These are phyloP conservation scores for Pythium monospermum DNA, from an alignment of 352 stramenopile species.

Conservation along the genomic window DNA sequence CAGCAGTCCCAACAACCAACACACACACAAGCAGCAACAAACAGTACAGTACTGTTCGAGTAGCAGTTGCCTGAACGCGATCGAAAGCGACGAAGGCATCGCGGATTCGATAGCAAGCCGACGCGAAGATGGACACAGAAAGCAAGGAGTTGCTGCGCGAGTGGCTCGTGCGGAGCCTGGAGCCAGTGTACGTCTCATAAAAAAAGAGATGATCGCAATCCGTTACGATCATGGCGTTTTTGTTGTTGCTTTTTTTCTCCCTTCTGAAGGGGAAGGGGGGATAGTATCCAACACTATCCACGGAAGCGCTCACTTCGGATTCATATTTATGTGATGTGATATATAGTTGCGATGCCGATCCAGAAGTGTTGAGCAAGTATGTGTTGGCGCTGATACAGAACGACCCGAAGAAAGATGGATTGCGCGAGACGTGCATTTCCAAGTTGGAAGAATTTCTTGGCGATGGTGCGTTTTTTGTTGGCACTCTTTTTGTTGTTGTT, in stretches of 20 bases:
- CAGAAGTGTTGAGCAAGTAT: slow-evolving; percentile 85
- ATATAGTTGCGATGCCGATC: slow-evolving; percentile 77
- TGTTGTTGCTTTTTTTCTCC: slow-evolving; percentile 1
- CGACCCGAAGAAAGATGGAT: slow-evolving; percentile 61
- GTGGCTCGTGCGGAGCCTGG: slow-evolving; percentile 80
- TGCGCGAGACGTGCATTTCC: slow-evolving; percentile 63
- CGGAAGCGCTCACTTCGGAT: background rate
- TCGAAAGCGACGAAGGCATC: background rate
- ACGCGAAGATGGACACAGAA: slow-evolving; percentile 56
- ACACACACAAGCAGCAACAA: background rate
- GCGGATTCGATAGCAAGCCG: too few species aligned
- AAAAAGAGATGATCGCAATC: too few species aligned
- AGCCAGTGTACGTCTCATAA: slow-evolving; percentile 63
- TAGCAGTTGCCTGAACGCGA: background rate
- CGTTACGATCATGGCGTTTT: too few species aligned
- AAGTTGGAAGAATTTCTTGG: slow-evolving; percentile 86
- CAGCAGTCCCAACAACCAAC: background rate
- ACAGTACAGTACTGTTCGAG: too few species aligned
- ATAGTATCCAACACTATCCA: background rate
- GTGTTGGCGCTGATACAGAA: slow-evolving; percentile 82
- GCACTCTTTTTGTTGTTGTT: background rate
- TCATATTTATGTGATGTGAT: background rate
- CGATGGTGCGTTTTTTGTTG: slow-evolving; percentile 42
- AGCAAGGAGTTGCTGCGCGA: slow-evolving; percentile 79
- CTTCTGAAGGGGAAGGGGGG: background rate